Conservation (phyloP, 2,329 filamentous ascomycete genomes). For the Monilinia fructigena region DNA sequence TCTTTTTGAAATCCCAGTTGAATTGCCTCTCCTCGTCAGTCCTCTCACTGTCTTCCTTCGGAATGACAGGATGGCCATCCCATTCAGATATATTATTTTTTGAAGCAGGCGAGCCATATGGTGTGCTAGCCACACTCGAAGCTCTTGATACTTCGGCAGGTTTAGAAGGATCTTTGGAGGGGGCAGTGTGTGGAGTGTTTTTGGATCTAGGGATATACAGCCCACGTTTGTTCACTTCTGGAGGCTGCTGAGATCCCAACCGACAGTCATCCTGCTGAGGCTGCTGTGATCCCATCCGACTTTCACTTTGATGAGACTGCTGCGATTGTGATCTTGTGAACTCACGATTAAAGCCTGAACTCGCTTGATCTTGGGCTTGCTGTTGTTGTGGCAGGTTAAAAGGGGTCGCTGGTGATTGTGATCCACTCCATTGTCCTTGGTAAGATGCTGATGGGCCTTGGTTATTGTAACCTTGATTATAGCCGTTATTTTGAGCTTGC, state of each 20-base stretch:
- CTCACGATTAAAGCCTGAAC: constrained; percentile 9
- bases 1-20: constrained; percentile 44
- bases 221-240: constrained; percentile 16
- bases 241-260: constrained; percentile 21
- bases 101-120: constrained; percentile 22
- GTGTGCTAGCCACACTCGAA: constrained; percentile 31
- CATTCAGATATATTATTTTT: constrained; percentile 22
- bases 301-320: constrained; percentile 16
- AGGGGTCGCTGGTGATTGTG: background rate
- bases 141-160: constrained; percentile 18
- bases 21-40: constrained; percentile 40
- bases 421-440: constrained; percentile 20
- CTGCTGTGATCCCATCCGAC: constrained; percentile 12
- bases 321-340: constrained; percentile 18
- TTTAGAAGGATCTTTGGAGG: constrained; percentile 19
- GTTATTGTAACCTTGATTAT: constrained; percentile 20
- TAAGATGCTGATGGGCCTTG: constrained; percentile 12
- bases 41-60: constrained; percentile 25
- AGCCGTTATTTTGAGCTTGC: constrained; percentile 25
- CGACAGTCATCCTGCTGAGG: constrained; percentile 10
- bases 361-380: constrained; percentile 10
- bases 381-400: constrained; percentile 26
- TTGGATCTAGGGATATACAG: constrained; percentile 17
- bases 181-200: constrained; percentile 11
- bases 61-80: constrained; percentile 21